Base-by-base conservation (phyloP, 305 asterid species). In the Monarda citriodora region DNA sequence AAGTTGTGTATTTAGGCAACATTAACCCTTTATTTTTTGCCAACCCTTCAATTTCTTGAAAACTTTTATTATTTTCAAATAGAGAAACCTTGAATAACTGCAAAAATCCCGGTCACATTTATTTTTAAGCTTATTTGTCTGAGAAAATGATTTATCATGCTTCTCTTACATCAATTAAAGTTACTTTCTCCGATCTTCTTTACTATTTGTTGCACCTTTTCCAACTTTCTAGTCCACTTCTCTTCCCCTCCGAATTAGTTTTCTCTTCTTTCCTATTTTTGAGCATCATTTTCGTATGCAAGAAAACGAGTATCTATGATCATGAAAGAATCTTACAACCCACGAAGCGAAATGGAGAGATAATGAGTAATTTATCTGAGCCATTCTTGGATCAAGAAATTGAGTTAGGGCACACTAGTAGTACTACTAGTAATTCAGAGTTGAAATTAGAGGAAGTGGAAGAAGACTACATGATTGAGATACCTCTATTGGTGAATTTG, bases 381-480 rank as follows among this genome's bases (percentile, higher is more conserved):
- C 32, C 32, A 29, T 29, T 6, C 48, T 14, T 14, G 9, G 17
- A 23, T 14, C 48, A 44, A 53, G n/a, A 25, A 11, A 10, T 54
- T 54, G 44, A 32, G 44, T n/a, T 54, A 18, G n/a, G n/a, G n/a
- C n/a, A n/a, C n/a, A 42, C 5, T 6, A 15, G 37, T 16, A 8
- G n/a, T 10, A 3, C 37, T 37, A 53, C n/a, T 25, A 1, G 14
- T 1, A 16, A 2, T 18, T 12, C 14, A 26, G 32, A 22, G 12
- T 29, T 50, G 17, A 13, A 9, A 1, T 49, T 29, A n/a, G 70
- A 52, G 25, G 69, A 48, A 1, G 15, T 5, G 3, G 75, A 64
- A 13, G 76, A 65, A 52, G 76, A 71, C 40, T 64, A 52, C 37
- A 53, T 71, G 18, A 71, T 65, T 65, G 71, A 72, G 55, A 66